Evolutionary conservation across 495 filamentous ascomycete genomes (phyloP), one percentile per base, ranked within the genome.

Genomic region (Penicillium bovifimosum): DNA sequence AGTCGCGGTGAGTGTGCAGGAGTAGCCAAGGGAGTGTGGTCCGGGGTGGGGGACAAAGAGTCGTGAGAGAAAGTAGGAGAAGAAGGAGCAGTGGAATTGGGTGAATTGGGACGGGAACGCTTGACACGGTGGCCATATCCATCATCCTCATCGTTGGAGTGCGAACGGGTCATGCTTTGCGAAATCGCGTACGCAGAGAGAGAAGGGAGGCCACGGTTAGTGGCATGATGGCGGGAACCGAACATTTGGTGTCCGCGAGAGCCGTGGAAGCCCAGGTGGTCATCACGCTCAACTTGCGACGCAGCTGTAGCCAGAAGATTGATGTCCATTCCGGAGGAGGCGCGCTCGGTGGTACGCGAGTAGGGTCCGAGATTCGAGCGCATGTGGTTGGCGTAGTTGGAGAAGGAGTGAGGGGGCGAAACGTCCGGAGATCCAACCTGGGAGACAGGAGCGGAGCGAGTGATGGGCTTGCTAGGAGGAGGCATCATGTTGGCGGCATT

Each of bases 31-130:
- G 93, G 93, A 11, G 95, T 97, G 76, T 96, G 91, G 63, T 96
- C 93, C 2, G 93, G 95, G 2, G 93, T 98, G 1, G 93, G 95
- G 1, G 95, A 97, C 20, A 90, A 82, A 8, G 91, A 96, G 74
- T 95, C 92, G 70, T 96, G 88, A 6, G 93, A 96, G 73, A 96
- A 97, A 29, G 90, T 96, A n/a, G 93, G 93, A 2, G 93, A 97
- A 26, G 92, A 95, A 26, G 93, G 93, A 17, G 91, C 92, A 3
- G 93, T 97, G 35, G 90, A 96, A 68, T 90, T 86, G 13, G 93
- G 95, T 5, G 95, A 96, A 66, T 88, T 90, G 33, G 93, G 93
- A 50, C 93, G 77, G 48, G 91, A 96, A 40, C 87, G 83, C 76
- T 96, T 96, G 28, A 84, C 82, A 50, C 85, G 81, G 33, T 88